Base-by-base conservation (phyloP, 768 basidiomycete genomes). In the Mycena filopes region DNA sequence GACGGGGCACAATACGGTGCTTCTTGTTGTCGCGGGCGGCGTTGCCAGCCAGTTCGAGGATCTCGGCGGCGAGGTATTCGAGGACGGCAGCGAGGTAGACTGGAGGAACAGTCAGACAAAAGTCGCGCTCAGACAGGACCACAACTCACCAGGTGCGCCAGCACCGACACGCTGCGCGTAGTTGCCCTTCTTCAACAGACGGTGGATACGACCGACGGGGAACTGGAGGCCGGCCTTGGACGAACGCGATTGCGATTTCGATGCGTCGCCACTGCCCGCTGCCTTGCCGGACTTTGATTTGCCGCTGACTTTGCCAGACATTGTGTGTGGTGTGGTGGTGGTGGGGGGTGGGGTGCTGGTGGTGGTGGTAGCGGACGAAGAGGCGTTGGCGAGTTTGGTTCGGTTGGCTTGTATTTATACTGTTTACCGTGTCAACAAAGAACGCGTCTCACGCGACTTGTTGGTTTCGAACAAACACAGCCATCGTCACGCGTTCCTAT, bases 1-100 rank as follows among this genome's bases (percentile, higher is more conserved):
- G 93, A 73, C 93, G 89, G 55, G 92, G 93, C 25, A 94, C 90
- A 73, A 94, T 94, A 87, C 93, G 92, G 73, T 90, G 88, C 84
- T 93, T 90, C 85, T 91, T 88, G 81, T 88, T 88, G 75, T 85
- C 87, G 60, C 87, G 85, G 23, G 87, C 90, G 49, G 90, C 90
- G 72, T 90, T 89, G 55, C 92, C 93, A 67, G 92, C 93, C 41
- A 94, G 84, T 78, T 94, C 92, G 65, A 94, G 88, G 75, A 94
- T 93, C 78, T 94, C 92, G 55, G 92, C 92, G 60, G 91, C 89
- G 62, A 94, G 87, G 75, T 94, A 92, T 77, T 93, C 93, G 68
- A 93, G 86, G 69, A 93, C 91, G 21, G 91, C 91, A 28, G 91
- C 92, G 70, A 93, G 88, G 79, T 93, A 93, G 68, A 94, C 90